Percentiles rank a stretch among this genome's conserved stretches.
Conservation (phyloP, 2,329 filamentous ascomycete genomes). For the Colletotrichum theobromicola region DNA sequence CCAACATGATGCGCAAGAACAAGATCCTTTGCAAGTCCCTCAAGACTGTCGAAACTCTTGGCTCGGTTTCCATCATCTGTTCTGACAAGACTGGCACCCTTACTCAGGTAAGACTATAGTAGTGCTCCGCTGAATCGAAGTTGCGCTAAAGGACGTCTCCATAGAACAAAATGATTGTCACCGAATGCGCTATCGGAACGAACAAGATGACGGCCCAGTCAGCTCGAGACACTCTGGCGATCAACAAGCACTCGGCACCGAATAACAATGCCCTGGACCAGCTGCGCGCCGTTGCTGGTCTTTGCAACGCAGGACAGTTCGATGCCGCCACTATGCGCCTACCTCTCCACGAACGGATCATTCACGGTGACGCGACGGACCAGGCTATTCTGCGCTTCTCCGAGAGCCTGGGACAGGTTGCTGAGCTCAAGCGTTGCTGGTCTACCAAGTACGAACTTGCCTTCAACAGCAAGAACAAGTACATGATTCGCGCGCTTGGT, state of each 20-base stretch:
- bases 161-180: conserved; percentile 75
- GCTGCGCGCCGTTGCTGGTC: conserved; percentile 64
- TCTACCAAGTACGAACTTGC: conserved; percentile 70
- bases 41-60: conserved; percentile 79
- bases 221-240: conserved; percentile 46
- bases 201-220: conserved; percentile 55
- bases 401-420: conserved; percentile 65
- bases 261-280: conserved; percentile 56
- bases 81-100: conserved; percentile 80
- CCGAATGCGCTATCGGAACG: conserved; percentile 66
- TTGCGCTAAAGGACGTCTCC: background rate
- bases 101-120: conserved; percentile 50
- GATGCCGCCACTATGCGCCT: conserved; percentile 67
- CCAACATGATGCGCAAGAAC: conserved; percentile 78
- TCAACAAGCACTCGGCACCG: conserved; percentile 26
- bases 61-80: conserved; percentile 75
- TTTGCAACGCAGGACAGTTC: conserved; percentile 80
- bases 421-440: conserved; percentile 67
- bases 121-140: background rate
- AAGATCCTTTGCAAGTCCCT: conserved; percentile 81
- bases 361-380: conserved; percentile 80
- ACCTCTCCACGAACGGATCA: conserved; percentile 64
- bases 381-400: conserved; percentile 76
- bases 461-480: conserved; percentile 87
- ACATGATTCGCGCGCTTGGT: conserved; percentile 71